phyloP scores from a whole-genome alignment of 495 filamentous ascomycete genomes.

The Clavariopsis aquatica region DNA sequence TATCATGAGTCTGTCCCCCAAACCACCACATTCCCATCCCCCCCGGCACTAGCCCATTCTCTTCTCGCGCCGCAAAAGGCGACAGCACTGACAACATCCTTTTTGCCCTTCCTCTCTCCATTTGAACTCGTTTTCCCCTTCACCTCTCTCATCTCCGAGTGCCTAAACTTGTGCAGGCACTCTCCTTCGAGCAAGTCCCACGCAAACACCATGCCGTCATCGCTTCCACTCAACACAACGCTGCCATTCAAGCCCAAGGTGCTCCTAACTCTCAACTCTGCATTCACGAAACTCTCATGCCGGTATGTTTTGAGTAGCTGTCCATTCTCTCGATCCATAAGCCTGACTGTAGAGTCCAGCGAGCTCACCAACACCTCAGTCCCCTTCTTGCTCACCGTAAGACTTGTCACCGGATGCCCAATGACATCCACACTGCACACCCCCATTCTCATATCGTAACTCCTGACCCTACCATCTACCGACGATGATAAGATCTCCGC shows the following conservation, averaged over 20 bases:
- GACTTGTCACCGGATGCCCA: constrained; percentile 63
- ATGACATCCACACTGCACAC: constrained; percentile 71
- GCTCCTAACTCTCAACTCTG: constrained; percentile 41
- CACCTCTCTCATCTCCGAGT: constrained; percentile 32
- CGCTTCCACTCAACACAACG: constrained; percentile 80
- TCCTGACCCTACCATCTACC: constrained; percentile 81
- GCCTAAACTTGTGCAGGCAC: constrained; percentile 50
- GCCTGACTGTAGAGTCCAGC: constrained; percentile 72
- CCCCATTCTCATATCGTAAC: constrained; percentile 88
- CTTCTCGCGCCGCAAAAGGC: constrained; percentile 66
- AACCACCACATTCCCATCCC: constrained; percentile 50
- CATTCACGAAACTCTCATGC: constrained; percentile 40
- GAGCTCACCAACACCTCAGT: constrained; percentile 72
- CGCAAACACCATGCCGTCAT: constrained; percentile 74
- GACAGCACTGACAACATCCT: constrained; percentile 58
- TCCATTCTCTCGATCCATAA: constrained; percentile 80
- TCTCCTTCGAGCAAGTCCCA: constrained; percentile 88
- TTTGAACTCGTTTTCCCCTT: background rate
- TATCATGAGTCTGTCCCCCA: constrained; percentile 35
- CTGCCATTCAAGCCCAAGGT: constrained; percentile 59
- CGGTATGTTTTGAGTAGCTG: constrained; percentile 71
- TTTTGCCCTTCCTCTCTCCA: constrained; percentile 53
- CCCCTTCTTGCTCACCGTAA: constrained; percentile 68
- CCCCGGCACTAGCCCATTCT: constrained; percentile 65
- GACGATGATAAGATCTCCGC: constrained; percentile 69